phyloP scores from a whole-genome alignment of 768 basidiomycete genomes.

The Thelephora ganbajun region DNA sequence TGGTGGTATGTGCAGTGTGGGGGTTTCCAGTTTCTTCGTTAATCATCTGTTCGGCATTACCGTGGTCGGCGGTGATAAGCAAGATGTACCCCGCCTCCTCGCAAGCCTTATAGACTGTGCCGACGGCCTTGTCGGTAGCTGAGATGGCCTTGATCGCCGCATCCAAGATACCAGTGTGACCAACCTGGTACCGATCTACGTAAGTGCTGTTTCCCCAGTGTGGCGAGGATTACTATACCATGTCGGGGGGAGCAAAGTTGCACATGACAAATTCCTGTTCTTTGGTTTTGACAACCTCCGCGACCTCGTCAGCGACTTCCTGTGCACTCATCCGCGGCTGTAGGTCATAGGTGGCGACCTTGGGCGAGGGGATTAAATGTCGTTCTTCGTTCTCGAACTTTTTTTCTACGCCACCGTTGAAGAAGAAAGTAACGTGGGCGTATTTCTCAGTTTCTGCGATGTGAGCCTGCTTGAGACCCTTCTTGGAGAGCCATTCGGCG shows the following conservation, averaged over 20 bases:
- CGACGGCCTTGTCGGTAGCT: slow-evolving; percentile 83
- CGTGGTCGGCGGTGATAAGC: slow-evolving; percentile 85
- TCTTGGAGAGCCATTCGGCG: slow-evolving; percentile 76
- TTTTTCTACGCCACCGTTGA: slow-evolving; percentile 93
- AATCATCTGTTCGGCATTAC: slow-evolving; percentile 92
- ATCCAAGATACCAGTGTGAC: slow-evolving; percentile 85
- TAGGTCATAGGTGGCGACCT: slow-evolving; percentile 89
- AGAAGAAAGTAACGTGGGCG: slow-evolving; percentile 96
- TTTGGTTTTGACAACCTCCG: slow-evolving; percentile 56
- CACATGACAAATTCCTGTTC: slow-evolving; percentile 90
- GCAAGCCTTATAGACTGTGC: slow-evolving; percentile 76
- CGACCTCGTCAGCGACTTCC: slow-evolving; percentile 85
- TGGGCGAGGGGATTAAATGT: slow-evolving; percentile 82
- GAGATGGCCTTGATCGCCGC: slow-evolving; percentile 82
- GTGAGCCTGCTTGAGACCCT: slow-evolving; percentile 76
- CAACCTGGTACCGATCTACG: slow-evolving; percentile 36
- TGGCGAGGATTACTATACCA: slow-evolving; percentile 30
- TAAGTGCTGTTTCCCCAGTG: neutral
- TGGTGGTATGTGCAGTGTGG: slow-evolving; percentile 87
- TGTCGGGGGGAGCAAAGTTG: slow-evolving; percentile 95
- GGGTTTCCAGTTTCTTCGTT: slow-evolving; percentile 74
- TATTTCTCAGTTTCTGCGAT: slow-evolving; percentile 97
- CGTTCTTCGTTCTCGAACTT: slow-evolving; percentile 77
- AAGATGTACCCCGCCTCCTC: slow-evolving; percentile 78
- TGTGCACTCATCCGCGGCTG: slow-evolving; percentile 85